phyloP scores from a whole-genome alignment of 169 alveolate genomes.

The Plasmodium knowlesi region DNA sequence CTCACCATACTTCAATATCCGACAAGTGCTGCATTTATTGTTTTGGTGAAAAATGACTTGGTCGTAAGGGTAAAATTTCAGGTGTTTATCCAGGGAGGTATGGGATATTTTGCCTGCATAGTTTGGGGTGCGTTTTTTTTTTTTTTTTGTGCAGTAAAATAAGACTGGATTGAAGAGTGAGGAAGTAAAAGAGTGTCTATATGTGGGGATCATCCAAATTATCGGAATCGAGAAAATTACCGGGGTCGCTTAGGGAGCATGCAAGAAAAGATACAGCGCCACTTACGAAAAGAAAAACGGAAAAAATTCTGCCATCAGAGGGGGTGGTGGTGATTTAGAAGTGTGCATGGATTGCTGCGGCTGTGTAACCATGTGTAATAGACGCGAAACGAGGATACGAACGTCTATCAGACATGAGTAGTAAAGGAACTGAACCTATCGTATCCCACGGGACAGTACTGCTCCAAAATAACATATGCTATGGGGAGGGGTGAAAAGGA shows the following conservation, averaged over 20 bases:
- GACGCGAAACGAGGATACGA: neutral
- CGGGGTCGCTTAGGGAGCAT: slow-evolving; percentile 54
- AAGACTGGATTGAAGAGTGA: neutral
- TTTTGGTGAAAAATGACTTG: slow-evolving; percentile 25
- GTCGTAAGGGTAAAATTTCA: slow-evolving; percentile 38
- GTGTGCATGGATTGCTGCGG: neutral
- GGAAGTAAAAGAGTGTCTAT: neutral
- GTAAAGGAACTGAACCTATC: slow-evolving; percentile 5
- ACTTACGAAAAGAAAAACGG: slow-evolving; percentile 15
- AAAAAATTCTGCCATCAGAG: slow-evolving; percentile 4
- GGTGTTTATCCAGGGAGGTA: slow-evolving; percentile 20
- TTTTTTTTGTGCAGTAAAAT: slow-evolving; percentile 3
- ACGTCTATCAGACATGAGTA: neutral
- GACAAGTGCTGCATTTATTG: slow-evolving; percentile 30
- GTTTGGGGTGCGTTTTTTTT: slow-evolving; percentile 6
- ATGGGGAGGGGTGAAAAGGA: neutral
- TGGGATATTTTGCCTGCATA: slow-evolving; percentile 35
- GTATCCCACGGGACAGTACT: neutral
- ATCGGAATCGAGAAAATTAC: slow-evolving; percentile 6
- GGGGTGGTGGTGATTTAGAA: neutral
- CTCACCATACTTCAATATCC: slow-evolving; percentile 28
- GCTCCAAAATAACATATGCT: slow-evolving; percentile 34
- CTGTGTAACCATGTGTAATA: neutral
- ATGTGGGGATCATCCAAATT: neutral
- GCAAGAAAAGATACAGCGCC: slow-evolving; percentile 14